Evolutionary conservation across 108 stramenopile genomes (phyloP), one percentile per base, ranked within the genome.

Genomic region (Bacterosira constricta): DNA sequence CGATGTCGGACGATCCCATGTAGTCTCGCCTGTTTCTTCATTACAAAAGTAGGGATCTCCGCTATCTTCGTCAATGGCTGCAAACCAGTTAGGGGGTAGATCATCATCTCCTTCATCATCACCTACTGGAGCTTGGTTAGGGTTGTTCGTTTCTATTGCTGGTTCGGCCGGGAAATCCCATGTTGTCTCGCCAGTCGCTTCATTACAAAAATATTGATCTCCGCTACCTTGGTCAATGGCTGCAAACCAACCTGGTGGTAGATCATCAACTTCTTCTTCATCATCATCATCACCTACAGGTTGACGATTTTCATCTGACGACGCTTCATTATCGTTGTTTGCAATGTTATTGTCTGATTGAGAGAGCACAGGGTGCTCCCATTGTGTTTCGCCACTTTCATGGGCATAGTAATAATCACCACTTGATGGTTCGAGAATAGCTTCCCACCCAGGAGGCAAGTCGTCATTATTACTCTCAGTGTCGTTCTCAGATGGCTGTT

Each of bases 31-130:
- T 0, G 76, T 77, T 18, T 60, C 46, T 18, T 68, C 75, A 51
- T 89, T 87, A 29, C 47, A 84, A 49, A 76, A 89, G 55, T 89
- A 89, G 5, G 57, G 38, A 49, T 81, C 46, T 0, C 86, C 86
- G 0, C 65, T 72, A 23, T 53, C 36, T 20, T 56, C 66, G 46
- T 79, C 83, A 7, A 55, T 35, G 26, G 63, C 30, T n/a, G 72
- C 69, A 10, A 77, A 54, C 88, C 88, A 88, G n/a, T 80, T 83
- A 7, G 15, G 7, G 3, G 73, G 78, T 15, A 85, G 38, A 17
- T 13, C 29, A 36, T 57, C 38, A 27, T 51, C 63, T 0, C n/a
- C 55, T 4, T 17, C 17, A 36, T 39, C 39, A 7, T 37, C 36
- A 7, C 9, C 36, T n/a, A n/a, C n/a, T n/a, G n/a, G n/a, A 37